A percentile compares a stretch with the other conserved stretches of the same genome.
These are phyloP conservation scores for Malus hybrid DNA, from an alignment of 331 rosid species.

Conservation along the genomic window DNA sequence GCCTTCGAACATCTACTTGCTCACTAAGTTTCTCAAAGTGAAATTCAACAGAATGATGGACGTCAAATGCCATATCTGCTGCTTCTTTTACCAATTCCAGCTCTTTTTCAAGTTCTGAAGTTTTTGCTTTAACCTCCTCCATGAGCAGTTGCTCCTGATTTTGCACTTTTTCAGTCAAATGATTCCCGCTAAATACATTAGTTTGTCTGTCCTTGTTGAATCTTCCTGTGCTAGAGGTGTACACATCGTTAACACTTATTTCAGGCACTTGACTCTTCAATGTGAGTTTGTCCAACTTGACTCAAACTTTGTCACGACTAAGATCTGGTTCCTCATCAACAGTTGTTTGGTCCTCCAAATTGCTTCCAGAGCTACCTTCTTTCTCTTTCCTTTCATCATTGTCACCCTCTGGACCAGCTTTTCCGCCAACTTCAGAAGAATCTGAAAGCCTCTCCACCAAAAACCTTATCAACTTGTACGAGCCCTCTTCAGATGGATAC, in stretches of 20 bases:
- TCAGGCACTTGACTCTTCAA: slow-evolving; percentile 25
- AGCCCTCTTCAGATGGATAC: slow-evolving; percentile 65
- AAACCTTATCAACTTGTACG: slow-evolving; percentile 39
- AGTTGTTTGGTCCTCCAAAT: slow-evolving; percentile 17
- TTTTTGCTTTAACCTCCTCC: slow-evolving; percentile 26
- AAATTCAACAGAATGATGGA: slow-evolving; percentile 46
- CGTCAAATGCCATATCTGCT: slow-evolving; percentile 43
- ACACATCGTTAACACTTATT: slow-evolving; percentile 7
- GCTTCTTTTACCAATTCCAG: slow-evolving; percentile 47
- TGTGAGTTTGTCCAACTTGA: slow-evolving; percentile 27
- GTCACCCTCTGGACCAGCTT: slow-evolving; percentile 3
- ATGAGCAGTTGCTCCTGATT: slow-evolving; percentile 33
- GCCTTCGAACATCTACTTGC: slow-evolving; percentile 35
- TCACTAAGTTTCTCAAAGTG: slow-evolving; percentile 47
- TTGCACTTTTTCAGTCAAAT: slow-evolving; percentile 21
- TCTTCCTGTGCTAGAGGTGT: too few relatives aligned
- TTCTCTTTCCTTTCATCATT: slow-evolving; percentile 13
- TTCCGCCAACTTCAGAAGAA: slow-evolving; percentile 25
- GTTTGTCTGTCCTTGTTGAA: neutral
- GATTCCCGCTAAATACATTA: slow-evolving; percentile 11
- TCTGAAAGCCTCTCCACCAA: slow-evolving; percentile 52
- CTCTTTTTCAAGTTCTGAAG: slow-evolving; percentile 53
- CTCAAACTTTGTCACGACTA: slow-evolving; percentile 17
- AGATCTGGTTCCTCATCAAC: slow-evolving; percentile 13
- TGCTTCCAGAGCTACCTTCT: slow-evolving; percentile 12